Base-by-base conservation (phyloP, 2,329 filamentous ascomycete genomes). In the Lasiodiplodia citricola region DNA sequence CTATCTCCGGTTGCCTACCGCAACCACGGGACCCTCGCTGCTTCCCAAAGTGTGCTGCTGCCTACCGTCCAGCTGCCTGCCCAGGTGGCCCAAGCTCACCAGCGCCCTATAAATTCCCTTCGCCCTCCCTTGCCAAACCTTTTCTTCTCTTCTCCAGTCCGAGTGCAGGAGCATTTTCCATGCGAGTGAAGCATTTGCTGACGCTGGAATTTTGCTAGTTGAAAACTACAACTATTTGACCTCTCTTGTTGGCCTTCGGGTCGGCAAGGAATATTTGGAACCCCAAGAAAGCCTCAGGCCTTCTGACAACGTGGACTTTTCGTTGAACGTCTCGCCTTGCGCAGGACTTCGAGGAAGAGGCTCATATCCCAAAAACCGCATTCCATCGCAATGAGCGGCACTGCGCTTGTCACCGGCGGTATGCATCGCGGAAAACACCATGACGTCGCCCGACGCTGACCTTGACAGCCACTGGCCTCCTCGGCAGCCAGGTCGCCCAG, bases 191-290 rank as follows among this genome's bases (percentile, higher is more conserved):
- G 91, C 92, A 90, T 89, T 87, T 89, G 93, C 91, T 88, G 91
- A 93, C 90, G 88, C 88, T 87, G 87, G 87, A 87, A 92, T 92
- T 92, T 92, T 93, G 91, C 91, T 93, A 92, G 90, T 92, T 92
- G 90, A 92, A 92, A 92, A 92, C 90, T 92, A 92, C 85, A 83
- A 86, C 28, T 85, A 86, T 87, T 75, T 91, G 91, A 92, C 91
- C 86, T 86, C 91, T 94, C 85, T 85, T 86, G 83, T 86, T 87
- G 88, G 90, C 87, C 87, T 86, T 84, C 84, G 85, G 87, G 85
- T 86, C 87, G 87, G 83, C 84, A 87, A 86, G 90, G 91, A 93
- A 93, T 93, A 90, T 93, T 93, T 93, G 90, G 83, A 87, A 85
- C 76, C 77, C 78, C 75, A 74, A 73, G 77, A 75, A 50, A 18